These are phyloP conservation scores for Botrytis elliptica DNA, from an alignment of 2,329 filamentous ascomycete species.

Conservation along the genomic window DNA sequence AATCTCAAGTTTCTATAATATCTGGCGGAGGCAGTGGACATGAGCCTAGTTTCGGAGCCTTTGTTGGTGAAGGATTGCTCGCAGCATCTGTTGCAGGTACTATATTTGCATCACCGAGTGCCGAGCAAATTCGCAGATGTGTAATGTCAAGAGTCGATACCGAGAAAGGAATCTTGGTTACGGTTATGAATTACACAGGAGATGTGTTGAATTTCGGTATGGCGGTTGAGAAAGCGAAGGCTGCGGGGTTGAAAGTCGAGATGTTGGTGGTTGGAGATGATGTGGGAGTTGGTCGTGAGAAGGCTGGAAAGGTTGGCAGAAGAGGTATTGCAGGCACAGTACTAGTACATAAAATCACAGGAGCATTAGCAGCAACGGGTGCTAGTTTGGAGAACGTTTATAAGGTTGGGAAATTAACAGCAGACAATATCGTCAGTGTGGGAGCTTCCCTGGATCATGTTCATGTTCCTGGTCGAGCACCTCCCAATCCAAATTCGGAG, in stretches of 20 bases:
- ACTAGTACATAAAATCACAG: conserved; percentile 85
- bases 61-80: conserved; percentile 79
- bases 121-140: conserved; percentile 77
- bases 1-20: conserved; percentile 73
- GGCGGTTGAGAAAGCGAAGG: conserved; percentile 87
- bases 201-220: conserved; percentile 91
- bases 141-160: conserved; percentile 71
- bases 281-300: conserved; percentile 78
- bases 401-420: conserved; percentile 66
- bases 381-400: conserved; percentile 67
- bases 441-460: conserved; percentile 86
- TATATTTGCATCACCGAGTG: conserved; percentile 78
- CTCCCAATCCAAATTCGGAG: conserved; percentile 52
- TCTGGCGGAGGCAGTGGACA: conserved; percentile 89
- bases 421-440: conserved; percentile 78
- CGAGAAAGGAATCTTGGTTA: conserved; percentile 75
- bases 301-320: conserved; percentile 87
- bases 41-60: conserved; percentile 82
- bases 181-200: conserved; percentile 93
- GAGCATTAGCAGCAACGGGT: conserved; percentile 75
- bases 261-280: conserved; percentile 94
- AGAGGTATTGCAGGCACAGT: conserved; percentile 90
- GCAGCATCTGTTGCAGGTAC: conserved; percentile 81
- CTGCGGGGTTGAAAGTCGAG: conserved; percentile 72
- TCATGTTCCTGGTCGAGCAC: conserved; percentile 79